Evolutionary conservation across 2,329 filamentous ascomycete genomes (phyloP), one percentile per base, ranked within the genome.

Genomic region (Microsporum ferrugineum): DNA sequence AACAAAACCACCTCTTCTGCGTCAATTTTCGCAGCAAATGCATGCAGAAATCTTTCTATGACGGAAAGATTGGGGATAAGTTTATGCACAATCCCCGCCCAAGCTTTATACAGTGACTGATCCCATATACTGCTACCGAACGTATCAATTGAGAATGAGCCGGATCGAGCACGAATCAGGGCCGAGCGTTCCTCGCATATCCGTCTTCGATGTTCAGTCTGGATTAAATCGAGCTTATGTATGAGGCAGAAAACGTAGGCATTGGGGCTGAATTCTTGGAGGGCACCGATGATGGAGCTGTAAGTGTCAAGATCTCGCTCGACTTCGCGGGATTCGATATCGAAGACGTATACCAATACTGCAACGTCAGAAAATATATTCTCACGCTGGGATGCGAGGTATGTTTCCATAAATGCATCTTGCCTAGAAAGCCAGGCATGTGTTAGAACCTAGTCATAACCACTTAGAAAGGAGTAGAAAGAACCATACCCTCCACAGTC

Each of bases 121-220:
- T 99, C 94, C 94, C 94, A 99, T 71, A 99, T 99, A 60, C 89
- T 95, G 36, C 92, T 97, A 7, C 91, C 89, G 72, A 96, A 97
- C 63, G 91, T 91, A 62, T 89, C 89, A 63, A 96, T 82, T 65
- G 86, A 83, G 71, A 95, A 84, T 17, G 80, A 75, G 61, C 84
- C 82, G 61, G 88, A 91, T 70, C 89, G 89, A 65, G 85, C 83
- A 62, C 87, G 84, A 64, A 96, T 89, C 60, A 91, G 79, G 34
- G 84, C 80, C 29, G 91, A 87, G 63, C 90, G 87, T 69, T 95
- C 88, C 64, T 92, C 86, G 74, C 95, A 96, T 65, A 96, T 84
- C 62, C 84, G 79, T 71, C 91, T 86, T 63, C 91, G 88, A 66
- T 88, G 84, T 61, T 88, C 83, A 43, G 86, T 83, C 66, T 91